A percentile compares a stretch with the other conserved stretches of the same genome.
Conservation (phyloP, 148 eudicot genomes). For the Polygonum maritimum region DNA sequence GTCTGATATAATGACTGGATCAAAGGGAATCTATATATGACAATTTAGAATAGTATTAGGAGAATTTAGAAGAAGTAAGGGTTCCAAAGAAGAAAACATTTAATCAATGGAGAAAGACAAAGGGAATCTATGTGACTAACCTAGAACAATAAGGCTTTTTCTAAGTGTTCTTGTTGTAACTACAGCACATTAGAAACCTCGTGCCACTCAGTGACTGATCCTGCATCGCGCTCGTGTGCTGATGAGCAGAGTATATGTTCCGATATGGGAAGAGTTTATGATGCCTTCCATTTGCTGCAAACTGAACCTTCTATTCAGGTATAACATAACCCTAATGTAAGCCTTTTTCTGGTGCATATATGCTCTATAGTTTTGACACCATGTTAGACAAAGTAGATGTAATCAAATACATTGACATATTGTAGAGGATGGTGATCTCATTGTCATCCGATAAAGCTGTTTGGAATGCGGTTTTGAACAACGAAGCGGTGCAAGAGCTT, state of each 20-base stretch:
- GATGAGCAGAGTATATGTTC: conserved; percentile 22
- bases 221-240: conserved; percentile 27
- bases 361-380: neutral
- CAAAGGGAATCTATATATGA: neutral
- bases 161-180: neutral
- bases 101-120: neutral
- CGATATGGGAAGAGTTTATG: conserved; percentile 25
- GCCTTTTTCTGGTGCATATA: neutral
- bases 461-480: conserved; percentile 47
- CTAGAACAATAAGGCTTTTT: too few species aligned
- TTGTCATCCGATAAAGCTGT: conserved; percentile 42
- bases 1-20: neutral
- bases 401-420: neutral
- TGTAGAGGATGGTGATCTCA: conserved; percentile 39
- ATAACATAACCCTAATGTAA: neutral
- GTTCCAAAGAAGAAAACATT: neutral
- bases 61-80: neutral
- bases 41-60: neutral
- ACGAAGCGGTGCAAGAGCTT: conserved; percentile 37
- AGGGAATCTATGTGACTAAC: too few species aligned
- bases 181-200: conserved; percentile 22
- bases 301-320: conserved; percentile 38
- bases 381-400: neutral
- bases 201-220: conserved; percentile 55
- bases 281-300: conserved; percentile 38